Evolutionary conservation across 331 rosid species (phyloP).

Genomic region (Arachis monticola): DNA sequence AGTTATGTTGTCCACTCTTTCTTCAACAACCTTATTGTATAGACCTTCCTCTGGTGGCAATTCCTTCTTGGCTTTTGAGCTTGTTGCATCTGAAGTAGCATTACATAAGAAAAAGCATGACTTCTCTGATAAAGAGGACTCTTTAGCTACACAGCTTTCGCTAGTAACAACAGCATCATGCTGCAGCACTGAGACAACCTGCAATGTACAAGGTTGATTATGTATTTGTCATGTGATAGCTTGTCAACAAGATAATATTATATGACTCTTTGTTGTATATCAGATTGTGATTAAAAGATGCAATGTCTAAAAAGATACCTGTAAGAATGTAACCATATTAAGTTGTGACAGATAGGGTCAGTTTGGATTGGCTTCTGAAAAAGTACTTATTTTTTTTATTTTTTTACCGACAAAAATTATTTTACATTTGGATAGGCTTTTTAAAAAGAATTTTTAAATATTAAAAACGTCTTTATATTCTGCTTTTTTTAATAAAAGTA

Average conservation of each 20-base stretch:
- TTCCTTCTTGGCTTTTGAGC: constrained; percentile 17
- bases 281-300: not conserved
- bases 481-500: no score
- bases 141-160: constrained; percentile 2
- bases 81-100: constrained; percentile 3
- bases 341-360: not conserved
- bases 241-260: not conserved
- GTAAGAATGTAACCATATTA: not conserved
- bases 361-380: no score
- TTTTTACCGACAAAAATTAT: no score
- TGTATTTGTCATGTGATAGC: not conserved
- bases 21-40: constrained; percentile 15
- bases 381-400: no score
- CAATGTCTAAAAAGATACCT: not conserved
- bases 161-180: constrained; percentile 13
- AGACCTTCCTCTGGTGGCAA: not conserved
- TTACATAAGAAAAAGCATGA: not conserved
- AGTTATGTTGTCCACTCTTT: not conserved
- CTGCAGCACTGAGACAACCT: constrained; percentile 48
- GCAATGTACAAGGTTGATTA: constrained; percentile 20
- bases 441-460: no score
- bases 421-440: no score
- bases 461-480: no score
- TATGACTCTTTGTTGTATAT: not conserved
- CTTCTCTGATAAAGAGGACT: constrained; percentile 29